A percentile compares a stretch with the other conserved stretches of the same genome.
phyloP scores from a whole-genome alignment of 2,329 filamentous ascomycete genomes.

The Trichoderma atroviride region DNA sequence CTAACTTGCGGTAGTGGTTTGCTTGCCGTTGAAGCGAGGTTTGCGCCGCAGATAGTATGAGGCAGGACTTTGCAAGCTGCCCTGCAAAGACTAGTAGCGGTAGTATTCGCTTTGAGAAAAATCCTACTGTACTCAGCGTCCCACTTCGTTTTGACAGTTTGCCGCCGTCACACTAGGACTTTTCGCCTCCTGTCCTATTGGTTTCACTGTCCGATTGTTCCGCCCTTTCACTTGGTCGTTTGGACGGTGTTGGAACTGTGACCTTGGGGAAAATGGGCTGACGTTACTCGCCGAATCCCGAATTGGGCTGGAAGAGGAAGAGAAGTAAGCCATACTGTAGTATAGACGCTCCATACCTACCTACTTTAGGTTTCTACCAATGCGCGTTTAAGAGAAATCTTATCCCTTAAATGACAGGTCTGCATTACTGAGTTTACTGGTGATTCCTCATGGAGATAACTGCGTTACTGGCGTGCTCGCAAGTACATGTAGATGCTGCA shows the following conservation, averaged over 20 bases:
- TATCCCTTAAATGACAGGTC: not conserved
- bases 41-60: not conserved
- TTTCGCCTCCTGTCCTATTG: not conserved
- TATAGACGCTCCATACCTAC: not conserved
- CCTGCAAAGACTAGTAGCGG: not conserved
- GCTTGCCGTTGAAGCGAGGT: not conserved
- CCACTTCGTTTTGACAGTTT: not conserved
- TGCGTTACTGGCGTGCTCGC: not conserved
- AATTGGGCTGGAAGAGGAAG: not conserved
- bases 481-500: not conserved
- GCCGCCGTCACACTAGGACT: conserved; percentile 14
- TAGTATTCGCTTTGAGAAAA: not conserved
- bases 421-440: not conserved
- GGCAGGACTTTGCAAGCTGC: not conserved
- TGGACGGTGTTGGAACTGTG: not conserved
- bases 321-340: not conserved
- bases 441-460: not conserved
- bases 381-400: not conserved
- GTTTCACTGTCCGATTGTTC: conserved; percentile 12
- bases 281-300: conserved; percentile 10
- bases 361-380: not conserved
- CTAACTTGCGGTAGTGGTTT: not conserved
- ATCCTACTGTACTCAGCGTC: not conserved
- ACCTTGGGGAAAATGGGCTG: not conserved
- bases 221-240: not conserved